Evolutionary conservation across 345 rosid genomes (phyloP).

Genomic region (Lepidium africanum): DNA sequence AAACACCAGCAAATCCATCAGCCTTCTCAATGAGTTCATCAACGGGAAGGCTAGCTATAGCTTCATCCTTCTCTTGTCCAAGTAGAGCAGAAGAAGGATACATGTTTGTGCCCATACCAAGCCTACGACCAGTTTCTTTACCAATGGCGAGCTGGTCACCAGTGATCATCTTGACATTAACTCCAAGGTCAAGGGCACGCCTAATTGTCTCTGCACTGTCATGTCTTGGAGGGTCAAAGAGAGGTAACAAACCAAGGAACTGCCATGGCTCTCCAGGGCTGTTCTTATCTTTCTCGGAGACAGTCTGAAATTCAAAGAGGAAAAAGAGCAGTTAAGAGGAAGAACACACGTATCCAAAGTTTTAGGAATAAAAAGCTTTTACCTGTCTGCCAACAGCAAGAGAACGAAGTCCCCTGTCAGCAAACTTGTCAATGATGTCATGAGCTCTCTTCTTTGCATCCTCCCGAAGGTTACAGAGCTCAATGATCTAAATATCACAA

Average conservation of each 20-base stretch:
- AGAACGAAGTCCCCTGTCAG: conserved; percentile 78
- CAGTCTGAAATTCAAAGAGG: conserved; percentile 30
- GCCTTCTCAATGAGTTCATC: conserved; percentile 94
- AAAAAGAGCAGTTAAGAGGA: background rate
- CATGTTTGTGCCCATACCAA: conserved; percentile 97
- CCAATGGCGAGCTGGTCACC: conserved; percentile 94
- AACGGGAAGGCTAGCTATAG: conserved; percentile 45
- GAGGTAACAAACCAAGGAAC: conserved; percentile 83
- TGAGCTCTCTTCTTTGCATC: conserved; percentile 60
- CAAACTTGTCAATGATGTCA: conserved; percentile 76
- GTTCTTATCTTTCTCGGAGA: conserved; percentile 55
- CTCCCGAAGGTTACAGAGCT: conserved; percentile 58
- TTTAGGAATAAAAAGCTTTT: background rate
- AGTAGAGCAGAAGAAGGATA: conserved; percentile 91
- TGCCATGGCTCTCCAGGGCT: conserved; percentile 80
- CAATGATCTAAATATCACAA: conserved; percentile 42
- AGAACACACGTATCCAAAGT: background rate
- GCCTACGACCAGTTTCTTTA: conserved; percentile 90
- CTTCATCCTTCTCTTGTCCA: conserved; percentile 52
- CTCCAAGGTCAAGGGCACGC: conserved; percentile 83
- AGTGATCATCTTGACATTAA: conserved; percentile 93
- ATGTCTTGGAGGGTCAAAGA: conserved; percentile 94
- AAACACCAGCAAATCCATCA: conserved; percentile 93
- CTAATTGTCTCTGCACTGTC: conserved; percentile 92
- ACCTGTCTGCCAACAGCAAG: conserved; percentile 75